A percentile compares a stretch with the other conserved stretches of the same genome.
phyloP scores from a whole-genome alignment of 2,329 filamentous ascomycete species.

The Epichloe brachyelytri region DNA sequence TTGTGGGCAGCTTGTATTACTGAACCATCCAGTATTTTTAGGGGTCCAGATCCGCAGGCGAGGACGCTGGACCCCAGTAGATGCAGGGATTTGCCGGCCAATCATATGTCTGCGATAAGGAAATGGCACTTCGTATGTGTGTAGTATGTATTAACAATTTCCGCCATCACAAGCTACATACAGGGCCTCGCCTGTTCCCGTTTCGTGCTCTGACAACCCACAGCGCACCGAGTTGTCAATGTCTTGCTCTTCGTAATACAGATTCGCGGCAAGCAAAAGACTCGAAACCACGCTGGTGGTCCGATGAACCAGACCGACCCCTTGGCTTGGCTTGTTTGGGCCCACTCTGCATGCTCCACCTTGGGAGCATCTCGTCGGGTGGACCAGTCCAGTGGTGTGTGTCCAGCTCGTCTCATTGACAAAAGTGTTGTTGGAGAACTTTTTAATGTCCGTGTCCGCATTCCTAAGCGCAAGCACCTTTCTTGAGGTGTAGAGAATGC shows the following conservation, averaged over 20 bases:
- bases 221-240: too few species aligned
- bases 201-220: too few species aligned
- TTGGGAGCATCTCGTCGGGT: too few species aligned
- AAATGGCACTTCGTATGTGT: background rate
- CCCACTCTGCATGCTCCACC: background rate
- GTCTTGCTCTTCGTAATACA: too few species aligned
- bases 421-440: background rate
- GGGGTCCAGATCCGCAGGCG: background rate
- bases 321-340: background rate
- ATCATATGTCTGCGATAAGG: background rate
- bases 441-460: background rate
- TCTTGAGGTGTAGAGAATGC: too few species aligned
- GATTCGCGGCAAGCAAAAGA: too few species aligned
- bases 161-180: too few species aligned
- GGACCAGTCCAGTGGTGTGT: too few species aligned
- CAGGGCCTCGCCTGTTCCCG: too few species aligned
- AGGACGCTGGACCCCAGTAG: background rate
- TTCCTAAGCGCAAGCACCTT: background rate
- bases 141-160: background rate
- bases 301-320: background rate
- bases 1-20: too few species aligned
- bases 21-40: background rate
- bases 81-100: background rate
- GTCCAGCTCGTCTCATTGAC: too few species aligned
- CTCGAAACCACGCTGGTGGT: background rate